phyloP scores from a whole-genome alignment of 352 stramenopile species.

The Pilasporangium apinafurcum region DNA sequence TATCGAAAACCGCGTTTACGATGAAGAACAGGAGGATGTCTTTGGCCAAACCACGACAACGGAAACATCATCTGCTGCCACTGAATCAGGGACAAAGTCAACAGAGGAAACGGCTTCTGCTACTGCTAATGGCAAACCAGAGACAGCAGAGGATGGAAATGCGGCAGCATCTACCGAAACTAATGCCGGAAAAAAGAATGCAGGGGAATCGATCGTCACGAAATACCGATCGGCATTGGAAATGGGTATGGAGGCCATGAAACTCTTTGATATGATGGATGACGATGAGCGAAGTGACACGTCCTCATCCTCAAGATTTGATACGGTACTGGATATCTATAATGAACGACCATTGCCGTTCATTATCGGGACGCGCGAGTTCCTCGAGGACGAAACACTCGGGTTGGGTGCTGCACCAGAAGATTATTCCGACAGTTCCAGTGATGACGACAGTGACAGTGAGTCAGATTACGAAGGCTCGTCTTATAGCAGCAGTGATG shows the following conservation, averaged over 20 bases:
- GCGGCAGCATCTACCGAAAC: constrained; percentile 6
- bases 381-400: constrained; percentile 80
- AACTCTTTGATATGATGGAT: constrained; percentile 79
- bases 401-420: constrained; percentile 67
- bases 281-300: constrained; percentile 57
- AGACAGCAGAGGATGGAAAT: not conserved
- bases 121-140: not conserved
- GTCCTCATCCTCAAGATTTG: constrained; percentile 44
- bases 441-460: constrained; percentile 30
- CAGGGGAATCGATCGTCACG: constrained; percentile 48
- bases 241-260: constrained; percentile 78
- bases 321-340: constrained; percentile 85
- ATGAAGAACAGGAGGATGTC: constrained; percentile 80
- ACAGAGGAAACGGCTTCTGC: not conserved
- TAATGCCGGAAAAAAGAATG: constrained; percentile 18
- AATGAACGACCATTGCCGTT: constrained; percentile 83
- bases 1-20: constrained; percentile 87
- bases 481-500: constrained; percentile 67
- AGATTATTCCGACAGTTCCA: constrained; percentile 29
- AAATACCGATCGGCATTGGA: constrained; percentile 73
- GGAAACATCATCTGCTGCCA: not conserved
- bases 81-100: constrained; percentile 5
- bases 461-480: constrained; percentile 49
- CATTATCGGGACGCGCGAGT: constrained; percentile 84
- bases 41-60: constrained; percentile 11